Evolutionary conservation across 2,329 filamentous ascomycete species (phyloP), one percentile per base, ranked within the genome.

Genomic region (Alternaria longipes): DNA sequence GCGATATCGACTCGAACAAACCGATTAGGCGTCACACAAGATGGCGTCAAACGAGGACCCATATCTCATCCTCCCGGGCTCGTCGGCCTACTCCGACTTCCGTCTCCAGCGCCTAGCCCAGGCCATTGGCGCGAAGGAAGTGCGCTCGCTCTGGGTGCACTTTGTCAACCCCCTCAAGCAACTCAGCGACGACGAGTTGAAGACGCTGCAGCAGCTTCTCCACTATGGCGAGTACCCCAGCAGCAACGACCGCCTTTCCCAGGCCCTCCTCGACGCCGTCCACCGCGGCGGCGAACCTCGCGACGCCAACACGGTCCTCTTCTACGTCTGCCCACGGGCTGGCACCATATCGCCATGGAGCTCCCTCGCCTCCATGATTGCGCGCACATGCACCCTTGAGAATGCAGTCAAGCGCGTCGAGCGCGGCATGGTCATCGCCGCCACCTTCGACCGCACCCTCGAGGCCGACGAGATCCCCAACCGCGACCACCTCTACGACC

Each of bases 331-430:
- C 47, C 94, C 94, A 20, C 88, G 94, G 68, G 91, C 91, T 18
- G 88, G 88, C 71, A 94, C 88, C 2, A 89, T 97, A 69, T 97
- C 94, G 41, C 95, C 95, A 76, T 99, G 95, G 95, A 97, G 93
- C 81, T 97, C 94, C 58, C 94, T 97, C 80, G 94, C 94, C 28
- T 97, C 94, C 47, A 94, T 89, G 77, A 97, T 98, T 78, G 91
- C 94, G 55, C 89, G 95, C 68, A 94, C 97, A 32, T 98, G 94
- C 77, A 94, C 92, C 26, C 83, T 98, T 61, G 87, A 89, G 69
- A 82, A 86, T 42, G 85, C 91, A 30, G 86, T 90, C 49, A 85
- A 90, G 75, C 90, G 94, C 59, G 91, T 98, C 68, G 95, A 99
- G 82, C 88, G 93, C 69, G 95, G 94, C 54, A 88, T 95, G 71